These are phyloP conservation scores for Scheffersomyces titani DNA, from an alignment of 1,139 yeast genomes.

Conservation along the genomic window DNA sequence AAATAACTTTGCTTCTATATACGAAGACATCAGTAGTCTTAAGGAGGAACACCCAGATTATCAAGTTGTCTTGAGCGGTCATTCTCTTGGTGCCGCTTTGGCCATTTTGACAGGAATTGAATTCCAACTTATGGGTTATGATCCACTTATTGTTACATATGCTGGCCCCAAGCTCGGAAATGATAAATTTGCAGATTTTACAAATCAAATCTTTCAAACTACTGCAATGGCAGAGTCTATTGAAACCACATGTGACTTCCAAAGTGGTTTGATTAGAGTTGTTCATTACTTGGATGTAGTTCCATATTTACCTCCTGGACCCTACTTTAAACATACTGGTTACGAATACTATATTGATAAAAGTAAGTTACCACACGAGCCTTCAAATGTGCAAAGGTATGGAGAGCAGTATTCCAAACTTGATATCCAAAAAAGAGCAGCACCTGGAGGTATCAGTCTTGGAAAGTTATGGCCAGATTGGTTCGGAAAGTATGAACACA, in stretches of 20 bases:
- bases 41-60: conserved; percentile 44
- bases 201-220: conserved; percentile 51
- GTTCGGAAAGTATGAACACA: conserved; percentile 34
- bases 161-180: conserved; percentile 70
- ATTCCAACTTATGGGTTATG: conserved; percentile 48
- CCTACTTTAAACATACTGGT: conserved; percentile 48
- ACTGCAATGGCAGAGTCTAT: conserved; percentile 18
- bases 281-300: conserved; percentile 58
- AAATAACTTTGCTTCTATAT: conserved; percentile 38
- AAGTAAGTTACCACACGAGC: conserved; percentile 46
- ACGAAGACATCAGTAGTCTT: conserved; percentile 32
- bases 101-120: conserved; percentile 64
- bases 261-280: conserved; percentile 47
- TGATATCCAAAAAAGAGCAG: background rate
- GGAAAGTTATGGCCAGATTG: conserved; percentile 23
- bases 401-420: conserved; percentile 1
- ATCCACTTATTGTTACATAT: conserved; percentile 55
- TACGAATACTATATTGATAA: conserved; percentile 48
- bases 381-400: conserved; percentile 27
- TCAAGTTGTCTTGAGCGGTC: conserved; percentile 58
- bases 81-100: conserved; percentile 74
- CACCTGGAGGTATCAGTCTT: background rate
- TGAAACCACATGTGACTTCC: conserved; percentile 15
- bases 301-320: conserved; percentile 58
- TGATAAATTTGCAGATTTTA: conserved; percentile 46